Percentiles rank a stretch among this genome's conserved stretches.
These are phyloP conservation scores for Annulohypoxylon nitens DNA, from an alignment of 495 filamentous ascomycete genomes.

Conservation along the genomic window DNA sequence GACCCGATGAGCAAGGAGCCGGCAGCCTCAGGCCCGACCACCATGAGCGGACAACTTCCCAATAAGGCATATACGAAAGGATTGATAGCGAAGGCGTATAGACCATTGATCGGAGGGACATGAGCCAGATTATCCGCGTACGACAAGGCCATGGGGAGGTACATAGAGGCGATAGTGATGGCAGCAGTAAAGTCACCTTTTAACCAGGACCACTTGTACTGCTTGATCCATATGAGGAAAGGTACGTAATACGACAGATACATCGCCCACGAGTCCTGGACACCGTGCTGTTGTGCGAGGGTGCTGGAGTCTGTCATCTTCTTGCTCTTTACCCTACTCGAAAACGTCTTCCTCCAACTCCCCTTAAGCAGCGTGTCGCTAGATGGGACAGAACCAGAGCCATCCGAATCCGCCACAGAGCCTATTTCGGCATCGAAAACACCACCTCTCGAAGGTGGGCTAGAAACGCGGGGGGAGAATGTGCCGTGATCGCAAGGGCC, in stretches of 20 bases:
- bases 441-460: conserved; percentile 60
- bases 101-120: conserved; percentile 92
- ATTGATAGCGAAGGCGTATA: conserved; percentile 94
- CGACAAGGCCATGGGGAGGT: conserved; percentile 96
- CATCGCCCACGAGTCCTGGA: conserved; percentile 69
- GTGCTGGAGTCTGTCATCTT: conserved; percentile 73
- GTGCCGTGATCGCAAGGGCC: conserved; percentile 79
- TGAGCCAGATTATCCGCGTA: conserved; percentile 94
- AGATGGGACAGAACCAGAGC: conserved; percentile 35
- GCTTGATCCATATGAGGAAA: conserved; percentile 85
- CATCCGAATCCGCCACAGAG: conserved; percentile 41
- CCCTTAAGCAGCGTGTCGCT: conserved; percentile 39
- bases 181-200: conserved; percentile 88
- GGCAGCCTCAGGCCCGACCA: conserved; percentile 96
- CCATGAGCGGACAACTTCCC: conserved; percentile 90
- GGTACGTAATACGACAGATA: conserved; percentile 96
- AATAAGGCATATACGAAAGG: conserved; percentile 90
- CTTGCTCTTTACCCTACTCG: conserved; percentile 61
- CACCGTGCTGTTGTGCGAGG: conserved; percentile 71
- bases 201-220: conserved; percentile 85
- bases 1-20: conserved; percentile 90
- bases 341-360: conserved; percentile 55
- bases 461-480: conserved; percentile 77
- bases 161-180: conserved; percentile 94
- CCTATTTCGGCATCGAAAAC: conserved; percentile 49